Evolutionary conservation across 139 green algal genomes (phyloP).

Genomic region (Desmodesmus armatus): DNA sequence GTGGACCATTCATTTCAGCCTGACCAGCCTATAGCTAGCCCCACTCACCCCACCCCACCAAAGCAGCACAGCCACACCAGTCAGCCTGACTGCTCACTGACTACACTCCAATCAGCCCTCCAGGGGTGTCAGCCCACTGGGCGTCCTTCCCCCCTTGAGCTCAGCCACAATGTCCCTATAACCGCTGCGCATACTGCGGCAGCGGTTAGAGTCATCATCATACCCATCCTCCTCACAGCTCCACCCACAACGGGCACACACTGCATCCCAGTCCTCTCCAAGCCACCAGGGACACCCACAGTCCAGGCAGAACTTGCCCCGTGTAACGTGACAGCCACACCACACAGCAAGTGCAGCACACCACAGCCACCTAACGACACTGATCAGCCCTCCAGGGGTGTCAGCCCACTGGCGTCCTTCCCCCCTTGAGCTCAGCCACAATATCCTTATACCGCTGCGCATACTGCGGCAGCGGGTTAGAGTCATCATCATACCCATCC

Average conservation of each 20-base stretch:
- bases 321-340: neutral
- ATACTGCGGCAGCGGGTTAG: slow-evolving; percentile 72
- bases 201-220: slow-evolving; percentile 82
- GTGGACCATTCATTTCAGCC: too few relatives aligned
- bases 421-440: slow-evolving; percentile 56
- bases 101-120: too few relatives aligned
- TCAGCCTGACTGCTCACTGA: too few relatives aligned
- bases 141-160: slow-evolving; percentile 63
- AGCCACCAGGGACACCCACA: slow-evolving; percentile 91
- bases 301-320: slow-evolving; percentile 74
- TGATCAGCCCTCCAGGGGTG: neutral
- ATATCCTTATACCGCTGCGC: slow-evolving; percentile 64
- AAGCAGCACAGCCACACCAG: too few relatives aligned
- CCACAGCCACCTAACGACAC: neutral
- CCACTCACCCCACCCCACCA: too few relatives aligned
- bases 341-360: neutral
- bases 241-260: slow-evolving; percentile 76
- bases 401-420: slow-evolving; percentile 47
- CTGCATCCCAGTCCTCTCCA: slow-evolving; percentile 85
- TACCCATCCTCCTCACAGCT: slow-evolving; percentile 82
- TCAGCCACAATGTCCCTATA: slow-evolving; percentile 58
- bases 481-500: slow-evolving; percentile 85
- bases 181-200: slow-evolving; percentile 62
- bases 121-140: slow-evolving; percentile 3
- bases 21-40: too few relatives aligned